Conservation (phyloP, 129 eudicot species). For the Flaveria sonorensis region DNA sequence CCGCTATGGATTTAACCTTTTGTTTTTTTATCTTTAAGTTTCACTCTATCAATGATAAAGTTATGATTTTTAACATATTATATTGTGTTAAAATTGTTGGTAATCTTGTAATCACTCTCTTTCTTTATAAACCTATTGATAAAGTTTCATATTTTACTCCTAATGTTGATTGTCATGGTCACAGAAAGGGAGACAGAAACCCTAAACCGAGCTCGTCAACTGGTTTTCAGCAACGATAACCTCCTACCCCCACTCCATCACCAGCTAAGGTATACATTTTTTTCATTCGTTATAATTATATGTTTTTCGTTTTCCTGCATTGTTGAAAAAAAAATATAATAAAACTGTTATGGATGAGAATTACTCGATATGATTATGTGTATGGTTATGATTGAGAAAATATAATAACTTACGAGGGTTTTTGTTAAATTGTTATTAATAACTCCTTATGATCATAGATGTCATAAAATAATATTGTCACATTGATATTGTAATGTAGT, state of each 20-base stretch:
- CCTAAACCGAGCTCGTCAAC: slow-evolving; percentile 91
- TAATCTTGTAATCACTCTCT: not conserved
- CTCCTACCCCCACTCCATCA: slow-evolving; percentile 45
- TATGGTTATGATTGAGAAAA: too few relatives aligned
- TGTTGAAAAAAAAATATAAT: too few relatives aligned
- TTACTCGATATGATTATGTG: too few relatives aligned
- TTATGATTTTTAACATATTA: not conserved
- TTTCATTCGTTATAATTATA: not conserved
- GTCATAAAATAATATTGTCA: slow-evolving; percentile 6
- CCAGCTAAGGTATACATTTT: slow-evolving; percentile 56
- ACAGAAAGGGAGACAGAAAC: slow-evolving; percentile 99
- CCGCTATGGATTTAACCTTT: too few relatives aligned
- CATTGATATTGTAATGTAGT: slow-evolving; percentile 29
- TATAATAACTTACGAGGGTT: not conserved
- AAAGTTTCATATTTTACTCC: not conserved
- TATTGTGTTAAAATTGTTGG: not conserved
- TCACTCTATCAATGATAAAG: not conserved
- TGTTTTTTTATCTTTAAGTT: too few relatives aligned
- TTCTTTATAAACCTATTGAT: not conserved
- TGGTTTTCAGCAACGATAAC: slow-evolving; percentile 72
- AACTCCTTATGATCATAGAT: slow-evolving; percentile 5
- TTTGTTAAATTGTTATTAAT: not conserved
- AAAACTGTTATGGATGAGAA: too few relatives aligned
- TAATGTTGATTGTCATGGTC: slow-evolving; percentile 25
- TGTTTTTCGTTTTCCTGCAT: too few relatives aligned